These are phyloP conservation scores for Tephrocybe rancida DNA, from an alignment of 768 basidiomycete genomes.

Conservation along the genomic window DNA sequence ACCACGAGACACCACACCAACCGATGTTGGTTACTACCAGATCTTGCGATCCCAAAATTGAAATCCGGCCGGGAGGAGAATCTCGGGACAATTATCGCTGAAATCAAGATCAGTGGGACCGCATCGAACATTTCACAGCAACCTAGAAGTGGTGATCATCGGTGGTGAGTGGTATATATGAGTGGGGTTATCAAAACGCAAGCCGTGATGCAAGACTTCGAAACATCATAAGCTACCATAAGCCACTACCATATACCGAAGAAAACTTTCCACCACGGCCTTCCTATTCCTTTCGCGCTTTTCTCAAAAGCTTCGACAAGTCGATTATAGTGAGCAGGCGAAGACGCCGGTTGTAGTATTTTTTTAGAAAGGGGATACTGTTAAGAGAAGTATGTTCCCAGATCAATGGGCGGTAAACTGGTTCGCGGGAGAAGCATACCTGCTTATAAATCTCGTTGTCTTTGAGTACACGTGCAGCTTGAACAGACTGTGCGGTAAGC, in stretches of 20 bases:
- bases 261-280: conserved; percentile 87
- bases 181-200: too few species aligned
- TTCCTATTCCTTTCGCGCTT: conserved; percentile 71
- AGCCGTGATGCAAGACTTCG: too few species aligned
- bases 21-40: too few species aligned
- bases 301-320: conserved; percentile 76
- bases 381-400: conserved; percentile 18
- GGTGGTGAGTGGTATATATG: too few species aligned
- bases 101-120: neutral
- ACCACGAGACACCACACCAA: too few species aligned
- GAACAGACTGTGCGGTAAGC: conserved; percentile 61
- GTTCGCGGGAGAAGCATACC: conserved; percentile 48
- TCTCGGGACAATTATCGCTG: neutral
- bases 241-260: conserved; percentile 67
- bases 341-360: conserved; percentile 68
- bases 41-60: too few species aligned
- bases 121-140: conserved; percentile 3
- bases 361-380: conserved; percentile 71
- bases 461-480: conserved; percentile 56
- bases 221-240: neutral
- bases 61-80: too few species aligned
- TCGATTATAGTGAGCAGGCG: conserved; percentile 72
- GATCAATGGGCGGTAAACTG: conserved; percentile 10
- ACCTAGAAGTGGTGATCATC: too few species aligned
- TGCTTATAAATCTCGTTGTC: conserved; percentile 59